Evolutionary conservation across 2,329 filamentous ascomycete genomes (phyloP), one percentile per base, ranked within the genome.

Genomic region (Curvularia verruculosa): DNA sequence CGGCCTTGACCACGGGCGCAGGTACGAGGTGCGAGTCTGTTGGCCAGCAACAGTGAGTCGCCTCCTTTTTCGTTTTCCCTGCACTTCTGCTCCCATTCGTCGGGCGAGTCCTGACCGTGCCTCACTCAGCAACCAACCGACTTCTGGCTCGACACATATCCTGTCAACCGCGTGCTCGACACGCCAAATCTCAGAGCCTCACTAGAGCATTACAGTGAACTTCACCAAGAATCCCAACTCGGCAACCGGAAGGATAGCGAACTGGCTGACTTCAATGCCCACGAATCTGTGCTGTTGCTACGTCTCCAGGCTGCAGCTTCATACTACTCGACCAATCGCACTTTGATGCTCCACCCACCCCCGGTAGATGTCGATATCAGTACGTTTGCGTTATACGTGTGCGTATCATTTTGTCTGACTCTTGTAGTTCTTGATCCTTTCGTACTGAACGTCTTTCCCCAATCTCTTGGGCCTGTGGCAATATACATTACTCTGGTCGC

Each of bases 11-110:
- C 83, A 86, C 34, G 85, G 86, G 10, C 88, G 89, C 70, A 85
- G 92, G 64, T 97, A 98, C 81, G 95, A 99, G 80, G 84, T 96
- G 47, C 87, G 95, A 52, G 83, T 97, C 58, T 98, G 94, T 79
- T 99, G 94, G 93, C 84, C 92, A 58, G 95, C 95, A 39, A 95
- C 89, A 59, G 94, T 96, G 83, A 78, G 90, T 43, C 41, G 31
- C 13, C 41, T 40, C 13, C 34, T 36, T n/a, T 36, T 36, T 18
- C 31, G 1, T 34, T 34, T 7, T 15, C 12, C 31, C 6, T 51
- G 28, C 28, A 3, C 45, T 49, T 55, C 26, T 41, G 31, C 40
- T n/a, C 31, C 40, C 5, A 39, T 21, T 12, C 58, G n/a, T 13
- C 47, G 52, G 59, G 13, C 54, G 31, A 21, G 51, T 61, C 47